A percentile compares a stretch with the other conserved stretches of the same genome.
Evolutionary conservation across 768 basidiomycete genomes (phyloP).

Genomic region (Panaeolus papilionaceus): DNA sequence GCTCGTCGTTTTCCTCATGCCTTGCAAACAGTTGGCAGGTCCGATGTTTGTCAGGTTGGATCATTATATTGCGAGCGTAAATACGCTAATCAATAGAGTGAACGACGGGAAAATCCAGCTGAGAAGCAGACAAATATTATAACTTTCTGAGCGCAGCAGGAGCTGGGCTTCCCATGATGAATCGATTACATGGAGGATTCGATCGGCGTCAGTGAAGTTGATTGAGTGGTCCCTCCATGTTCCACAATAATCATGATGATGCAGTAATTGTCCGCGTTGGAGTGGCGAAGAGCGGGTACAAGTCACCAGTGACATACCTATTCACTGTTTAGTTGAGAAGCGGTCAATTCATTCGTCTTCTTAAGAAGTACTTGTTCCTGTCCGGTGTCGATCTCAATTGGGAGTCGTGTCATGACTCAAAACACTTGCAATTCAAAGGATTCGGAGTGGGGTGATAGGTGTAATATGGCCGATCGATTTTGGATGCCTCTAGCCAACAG

Average conservation of each 20-base stretch:
- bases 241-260: background rate
- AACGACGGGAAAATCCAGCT: background rate
- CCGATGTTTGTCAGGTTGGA: background rate
- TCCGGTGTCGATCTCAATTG: background rate
- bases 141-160: background rate
- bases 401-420: background rate
- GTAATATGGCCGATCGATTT: background rate
- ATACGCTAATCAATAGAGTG: background rate
- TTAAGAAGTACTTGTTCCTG: background rate
- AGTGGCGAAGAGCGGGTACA: background rate
- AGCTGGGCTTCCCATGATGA: background rate
- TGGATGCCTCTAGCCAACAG: background rate
- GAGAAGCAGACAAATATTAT: background rate
- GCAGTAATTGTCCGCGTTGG: background rate
- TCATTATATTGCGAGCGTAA: conserved; percentile 2
- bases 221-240: background rate
- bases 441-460: background rate
- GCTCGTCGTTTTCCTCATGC: background rate
- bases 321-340: background rate
- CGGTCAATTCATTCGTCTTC: background rate
- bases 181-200: background rate
- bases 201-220: background rate
- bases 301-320: background rate
- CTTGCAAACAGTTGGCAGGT: background rate
- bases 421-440: background rate